Evolutionary conservation across 768 basidiomycete species (phyloP).

Genomic region (Tricholoma hemisulphureum): DNA sequence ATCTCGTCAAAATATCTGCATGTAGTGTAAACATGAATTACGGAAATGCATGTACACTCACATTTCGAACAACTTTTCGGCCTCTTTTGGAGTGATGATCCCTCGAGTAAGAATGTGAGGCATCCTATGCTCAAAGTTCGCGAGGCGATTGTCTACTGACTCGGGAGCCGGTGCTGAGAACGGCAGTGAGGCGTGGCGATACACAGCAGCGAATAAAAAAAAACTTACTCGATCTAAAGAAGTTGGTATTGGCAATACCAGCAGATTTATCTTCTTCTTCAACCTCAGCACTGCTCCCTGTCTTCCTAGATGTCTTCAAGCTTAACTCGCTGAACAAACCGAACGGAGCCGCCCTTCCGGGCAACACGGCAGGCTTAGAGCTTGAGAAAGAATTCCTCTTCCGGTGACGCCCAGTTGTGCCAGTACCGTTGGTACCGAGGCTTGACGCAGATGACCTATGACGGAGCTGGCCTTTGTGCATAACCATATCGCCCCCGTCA

Average conservation of each 20-base stretch:
- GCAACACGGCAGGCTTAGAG: conserved; percentile 43
- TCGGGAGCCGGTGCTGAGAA: conserved; percentile 40
- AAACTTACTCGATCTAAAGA: conserved; percentile 58
- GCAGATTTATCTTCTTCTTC: conserved; percentile 49
- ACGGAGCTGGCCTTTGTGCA: conserved; percentile 21
- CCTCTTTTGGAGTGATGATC: conserved; percentile 62
- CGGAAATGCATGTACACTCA: conserved; percentile 27
- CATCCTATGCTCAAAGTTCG: conserved; percentile 44
- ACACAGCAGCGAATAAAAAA: conserved; percentile 1
- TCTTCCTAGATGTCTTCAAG: conserved; percentile 42
- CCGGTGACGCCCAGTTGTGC: background rate
- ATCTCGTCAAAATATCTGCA: conserved; percentile 73
- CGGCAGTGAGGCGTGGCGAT: conserved; percentile 1
- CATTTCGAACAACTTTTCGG: conserved; percentile 73
- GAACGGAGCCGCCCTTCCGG: conserved; percentile 62
- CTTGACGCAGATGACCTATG: conserved; percentile 20
- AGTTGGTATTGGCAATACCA: conserved; percentile 66
- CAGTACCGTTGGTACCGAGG: background rate
- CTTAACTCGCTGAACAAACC: conserved; percentile 73
- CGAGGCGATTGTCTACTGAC: conserved; percentile 37
- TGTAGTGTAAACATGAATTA: conserved; percentile 9
- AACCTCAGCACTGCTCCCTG: conserved; percentile 37
- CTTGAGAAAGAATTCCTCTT: background rate
- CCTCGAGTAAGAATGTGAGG: conserved; percentile 67
- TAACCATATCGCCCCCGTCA: conserved; percentile 38